Evolutionary conservation across 208 protist species (phyloP), one percentile per base, ranked within the genome.

Genomic region (Plasmodiophora brassicae): DNA sequence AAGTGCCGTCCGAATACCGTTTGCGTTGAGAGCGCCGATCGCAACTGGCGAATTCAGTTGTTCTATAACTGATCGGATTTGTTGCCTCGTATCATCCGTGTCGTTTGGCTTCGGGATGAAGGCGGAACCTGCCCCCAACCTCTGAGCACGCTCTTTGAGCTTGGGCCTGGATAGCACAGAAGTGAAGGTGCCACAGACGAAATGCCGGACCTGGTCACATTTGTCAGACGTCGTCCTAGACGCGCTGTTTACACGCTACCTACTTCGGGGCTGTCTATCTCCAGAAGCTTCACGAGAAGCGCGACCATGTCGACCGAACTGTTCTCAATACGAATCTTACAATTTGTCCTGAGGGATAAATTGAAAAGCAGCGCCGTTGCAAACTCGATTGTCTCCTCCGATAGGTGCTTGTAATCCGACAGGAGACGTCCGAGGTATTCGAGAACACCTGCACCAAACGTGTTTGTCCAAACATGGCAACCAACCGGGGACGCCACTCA

Each of bases 161-260:
- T 78, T 32, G 32, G 65, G n/a, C 14, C 5, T 14, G 20, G 65
- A 78, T 5, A 78, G n/a, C 32, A 78, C 41, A 14, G 65, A 78
- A 5, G n/a, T 78, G n/a, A 78, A 78, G 10, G 65, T 78, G 20
- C 65, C 65, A 78, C 65, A 78, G 20, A 78, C n/a, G 65, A 78
- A 78, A 78, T 78, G 65, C 5, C 65, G 65, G 14, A 78, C 65
- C 65, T 78, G 41, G n/a, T 38, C 5, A 78, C 65, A 78, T 32
- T 44, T 44, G 10, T 78, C 14, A 78, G 41, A 38, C n/a, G n/a
- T n/a, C n/a, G n/a, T n/a, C n/a, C n/a, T n/a, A n/a, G n/a, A n/a
- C n/a, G n/a, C n/a, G n/a, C n/a, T 5, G 41, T 32, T 5, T 78
- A 36, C 65, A 78, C n/a, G n/a, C n/a, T 78, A 38, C 5, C n/a